Evolutionary conservation across 139 green algal species (phyloP), one percentile per base, ranked within the genome.

Genomic region (Tetratostichococcus sp.): DNA sequence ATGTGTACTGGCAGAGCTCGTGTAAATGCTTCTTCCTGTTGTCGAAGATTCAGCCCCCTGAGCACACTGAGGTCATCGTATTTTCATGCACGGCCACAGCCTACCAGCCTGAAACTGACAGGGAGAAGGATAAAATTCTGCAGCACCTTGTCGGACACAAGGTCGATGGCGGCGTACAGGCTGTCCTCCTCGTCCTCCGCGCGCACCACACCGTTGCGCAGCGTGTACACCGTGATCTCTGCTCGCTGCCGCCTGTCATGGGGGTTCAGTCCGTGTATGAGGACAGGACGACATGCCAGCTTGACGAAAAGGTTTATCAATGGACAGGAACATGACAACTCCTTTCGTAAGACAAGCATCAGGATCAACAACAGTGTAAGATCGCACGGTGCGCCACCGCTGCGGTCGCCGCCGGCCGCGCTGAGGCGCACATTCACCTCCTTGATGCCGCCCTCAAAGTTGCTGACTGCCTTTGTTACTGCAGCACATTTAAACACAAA

Each of bases 151-250:
- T 93, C 88, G 69, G 74, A 88, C 11, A 91, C 89, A 4, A 91
- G 35, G 78, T 94, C 89, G 43, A 94, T 92, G 72, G 77, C 77
- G 23, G 89, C 89, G 73, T 93, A 79, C 77, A 94, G 73, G 50
- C 34, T 88, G 30, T 85, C 75, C 75, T 91, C 89, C 0, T 71
- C 33, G 68, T 92, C 87, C 76, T 93, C 88, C 28, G 89, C 86
- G 16, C 86, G 78, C 21, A 94, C 85, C 28, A 94, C 82, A 25
- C 89, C 89, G 75, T 89, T 88, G 42, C 85, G 78, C 33, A 89
- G 42, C 17, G 86, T 93, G 82, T 86, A 86, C 43, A 94, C 82
- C 21, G 89, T 94, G 34, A 94, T 86, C 30, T 94, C 86, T 1
- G 87, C 84, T 75, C 87, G 88, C 77, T 94, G 89, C 73, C 86